Percentiles rank a stretch among this genome's conserved stretches.
Evolutionary conservation across 2,329 filamentous ascomycete genomes (phyloP).

Genomic region (Seiridium unicorne): DNA sequence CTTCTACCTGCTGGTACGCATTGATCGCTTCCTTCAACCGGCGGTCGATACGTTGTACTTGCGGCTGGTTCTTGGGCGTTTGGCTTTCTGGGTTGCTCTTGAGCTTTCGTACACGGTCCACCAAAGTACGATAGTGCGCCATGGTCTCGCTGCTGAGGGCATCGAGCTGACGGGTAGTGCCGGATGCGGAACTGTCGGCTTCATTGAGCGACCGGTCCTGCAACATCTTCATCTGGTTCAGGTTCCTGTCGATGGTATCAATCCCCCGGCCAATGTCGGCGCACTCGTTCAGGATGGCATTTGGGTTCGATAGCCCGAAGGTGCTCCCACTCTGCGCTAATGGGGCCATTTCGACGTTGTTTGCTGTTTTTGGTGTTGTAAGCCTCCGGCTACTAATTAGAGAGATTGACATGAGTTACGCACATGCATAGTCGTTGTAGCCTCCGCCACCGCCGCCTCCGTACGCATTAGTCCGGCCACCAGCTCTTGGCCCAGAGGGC

Average conservation of each 20-base stretch:
- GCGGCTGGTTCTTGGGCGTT: conserved; percentile 70
- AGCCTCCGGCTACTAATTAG: background rate
- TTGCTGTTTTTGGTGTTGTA: conserved; percentile 26
- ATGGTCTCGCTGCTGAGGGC: conserved; percentile 76
- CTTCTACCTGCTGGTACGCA: conserved; percentile 77
- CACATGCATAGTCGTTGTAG: conserved; percentile 38
- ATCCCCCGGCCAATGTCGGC: conserved; percentile 77
- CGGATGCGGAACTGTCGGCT: conserved; percentile 67
- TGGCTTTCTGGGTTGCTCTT: conserved; percentile 79
- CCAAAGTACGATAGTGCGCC: conserved; percentile 76
- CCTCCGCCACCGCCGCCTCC: background rate
- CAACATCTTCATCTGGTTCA: conserved; percentile 68
- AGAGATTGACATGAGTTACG: conserved; percentile 10
- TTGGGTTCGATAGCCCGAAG: conserved; percentile 58
- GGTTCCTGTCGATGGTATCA: conserved; percentile 68
- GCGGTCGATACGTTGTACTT: conserved; percentile 79
- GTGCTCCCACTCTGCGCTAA: conserved; percentile 51
- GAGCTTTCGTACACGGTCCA: conserved; percentile 74
- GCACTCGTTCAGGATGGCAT: conserved; percentile 82
- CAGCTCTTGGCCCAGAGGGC: conserved; percentile 17
- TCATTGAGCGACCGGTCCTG: conserved; percentile 73
- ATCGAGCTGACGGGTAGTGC: conserved; percentile 69
- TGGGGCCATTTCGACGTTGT: conserved; percentile 70
- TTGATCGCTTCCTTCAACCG: conserved; percentile 79
- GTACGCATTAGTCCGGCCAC: background rate